Evolutionary conservation across 768 basidiomycete genomes (phyloP), one percentile per base, ranked within the genome.

Genomic region (Chalciporus piperatus): DNA sequence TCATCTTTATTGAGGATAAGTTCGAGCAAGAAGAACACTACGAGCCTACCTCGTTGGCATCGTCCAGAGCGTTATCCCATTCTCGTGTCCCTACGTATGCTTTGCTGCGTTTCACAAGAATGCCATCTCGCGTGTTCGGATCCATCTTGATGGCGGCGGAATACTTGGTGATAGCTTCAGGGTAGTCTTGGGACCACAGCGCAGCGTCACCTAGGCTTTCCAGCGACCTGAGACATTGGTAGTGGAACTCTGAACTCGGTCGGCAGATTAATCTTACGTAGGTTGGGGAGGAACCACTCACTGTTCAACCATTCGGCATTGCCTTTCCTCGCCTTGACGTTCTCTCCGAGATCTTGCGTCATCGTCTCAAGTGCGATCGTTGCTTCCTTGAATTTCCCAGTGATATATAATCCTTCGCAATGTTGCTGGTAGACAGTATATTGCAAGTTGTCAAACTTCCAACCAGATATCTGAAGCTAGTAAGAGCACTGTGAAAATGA

Each of bases 361-460:
- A 55, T 41, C 32, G 30, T n/a, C 13, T 17, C 43, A 38, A 55
- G 37, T 33, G 20, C 32, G 1, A 33, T 42, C 20, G 37, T 7
- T 6, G 52, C 52, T 12, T 55, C 52, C 3, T 44, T 11, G 5
- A 4, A 25, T 11, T 35, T 41, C n/a, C 37, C 45, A 28, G 27
- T 17, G 11, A n/a, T 13, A 43, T 32, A n/a, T 12, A 54, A 47
- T 10, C 10, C n/a, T 23, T 55, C 54, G 19, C 54, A 55, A 16
- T 23, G 32, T 33, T 41, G 37, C 25, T 32, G 46, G 17, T 25
- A 22, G 22, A 38, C 40, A 10, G 19, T 33, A 35, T 55, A 54
- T 16, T 16, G 12, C 12, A 55, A 16, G n/a, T 55, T 41, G 20
- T 55, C 54, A 14, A 55, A 55, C 25, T 32, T 55, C 52, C 54